A percentile compares a stretch with the other conserved stretches of the same genome.
These are phyloP conservation scores for Penicillium palitans DNA, from an alignment of 2,329 filamentous ascomycete genomes.

Conservation along the genomic window DNA sequence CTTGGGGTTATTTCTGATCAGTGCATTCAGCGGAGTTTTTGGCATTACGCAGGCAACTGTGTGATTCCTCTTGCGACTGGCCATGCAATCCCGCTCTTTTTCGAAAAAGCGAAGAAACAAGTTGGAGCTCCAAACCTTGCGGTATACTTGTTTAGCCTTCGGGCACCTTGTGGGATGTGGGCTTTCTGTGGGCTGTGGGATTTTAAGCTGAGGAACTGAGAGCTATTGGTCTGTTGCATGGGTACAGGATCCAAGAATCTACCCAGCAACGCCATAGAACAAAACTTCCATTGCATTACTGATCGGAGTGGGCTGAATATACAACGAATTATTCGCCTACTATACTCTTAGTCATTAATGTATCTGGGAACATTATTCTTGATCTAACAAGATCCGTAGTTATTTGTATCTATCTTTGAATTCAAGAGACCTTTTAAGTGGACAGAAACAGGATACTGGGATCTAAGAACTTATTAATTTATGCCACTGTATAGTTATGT, in stretches of 20 bases:
- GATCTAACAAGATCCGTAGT: background rate
- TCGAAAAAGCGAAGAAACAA: background rate
- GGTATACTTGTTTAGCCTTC: background rate
- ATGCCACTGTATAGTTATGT: background rate
- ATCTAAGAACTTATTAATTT: background rate
- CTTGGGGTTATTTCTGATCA: background rate
- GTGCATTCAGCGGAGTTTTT: background rate
- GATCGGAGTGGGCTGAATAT: background rate
- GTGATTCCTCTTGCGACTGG: background rate
- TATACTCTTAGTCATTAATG: background rate
- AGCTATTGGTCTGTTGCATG: background rate
- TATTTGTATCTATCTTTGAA: background rate
- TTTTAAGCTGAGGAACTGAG: background rate
- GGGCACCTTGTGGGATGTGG: background rate
- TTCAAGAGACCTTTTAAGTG: background rate
- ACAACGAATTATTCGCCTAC: background rate
- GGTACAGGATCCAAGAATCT: background rate
- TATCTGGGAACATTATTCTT: background rate
- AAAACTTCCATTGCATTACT: background rate
- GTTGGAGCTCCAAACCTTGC: background rate
- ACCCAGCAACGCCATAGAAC: background rate
- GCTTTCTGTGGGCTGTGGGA: background rate
- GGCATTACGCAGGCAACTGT: background rate
- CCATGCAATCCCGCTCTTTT: background rate
- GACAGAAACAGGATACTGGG: background rate